Conservation (phyloP, 202 grass and related monocot species). For the Carex arenaria region DNA sequence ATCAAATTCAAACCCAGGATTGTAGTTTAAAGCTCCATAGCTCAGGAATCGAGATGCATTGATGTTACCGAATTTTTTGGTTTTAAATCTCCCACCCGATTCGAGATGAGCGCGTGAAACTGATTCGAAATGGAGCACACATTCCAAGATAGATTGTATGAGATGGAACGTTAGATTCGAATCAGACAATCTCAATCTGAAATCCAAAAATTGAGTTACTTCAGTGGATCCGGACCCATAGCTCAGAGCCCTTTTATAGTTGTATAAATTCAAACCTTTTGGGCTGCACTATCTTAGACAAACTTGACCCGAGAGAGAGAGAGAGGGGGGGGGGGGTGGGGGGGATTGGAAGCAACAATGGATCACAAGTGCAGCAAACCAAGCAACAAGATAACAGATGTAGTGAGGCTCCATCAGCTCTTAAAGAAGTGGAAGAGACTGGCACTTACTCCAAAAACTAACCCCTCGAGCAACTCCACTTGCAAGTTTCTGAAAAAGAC, state of each 20-base stretch:
- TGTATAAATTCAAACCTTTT: slow-evolving; percentile 30
- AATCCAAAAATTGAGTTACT: no score
- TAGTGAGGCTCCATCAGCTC: slow-evolving; percentile 71
- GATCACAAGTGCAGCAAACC: not conserved
- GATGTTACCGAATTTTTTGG: no score
- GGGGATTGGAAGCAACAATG: slow-evolving; percentile 23
- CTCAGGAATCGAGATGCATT: no score
- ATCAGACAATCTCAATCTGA: no score
- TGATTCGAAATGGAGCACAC: no score
- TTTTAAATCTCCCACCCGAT: no score
- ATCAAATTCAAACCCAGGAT: no score
- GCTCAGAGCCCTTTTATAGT: not conserved
- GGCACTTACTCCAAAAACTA: slow-evolving; percentile 32
- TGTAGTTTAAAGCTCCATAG: not conserved
- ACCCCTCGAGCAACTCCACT: slow-evolving; percentile 11
- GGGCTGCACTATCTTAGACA: not conserved
- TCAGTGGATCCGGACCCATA: no score
- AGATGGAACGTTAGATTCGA: no score
- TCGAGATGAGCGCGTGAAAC: no score
- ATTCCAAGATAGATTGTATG: no score
- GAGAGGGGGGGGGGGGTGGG: not conserved
- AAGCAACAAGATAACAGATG: slow-evolving; percentile 77
- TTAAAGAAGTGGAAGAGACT: slow-evolving; percentile 83
- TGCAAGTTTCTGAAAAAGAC: slow-evolving; percentile 22
- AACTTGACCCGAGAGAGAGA: not conserved